These are phyloP conservation scores for Leccinellum luteum DNA, from an alignment of 768 basidiomycete genomes.

Conservation along the genomic window DNA sequence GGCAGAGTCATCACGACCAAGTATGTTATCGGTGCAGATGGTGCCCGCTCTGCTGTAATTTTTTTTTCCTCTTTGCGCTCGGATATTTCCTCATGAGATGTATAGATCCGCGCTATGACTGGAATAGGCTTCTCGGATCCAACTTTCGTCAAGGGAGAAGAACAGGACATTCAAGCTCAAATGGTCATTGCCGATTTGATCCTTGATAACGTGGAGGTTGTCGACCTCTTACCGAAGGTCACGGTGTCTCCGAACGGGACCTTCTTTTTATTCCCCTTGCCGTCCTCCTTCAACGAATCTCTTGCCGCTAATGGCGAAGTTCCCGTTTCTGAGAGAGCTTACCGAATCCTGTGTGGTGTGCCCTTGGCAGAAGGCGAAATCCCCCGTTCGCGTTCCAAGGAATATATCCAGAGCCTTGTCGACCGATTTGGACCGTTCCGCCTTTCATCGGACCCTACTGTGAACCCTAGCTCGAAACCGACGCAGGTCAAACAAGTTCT, in stretches of 20 bases:
- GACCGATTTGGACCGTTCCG: constrained; percentile 32
- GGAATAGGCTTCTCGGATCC: constrained; percentile 48
- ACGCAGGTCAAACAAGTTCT: constrained; percentile 35
- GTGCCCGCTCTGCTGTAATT: constrained; percentile 43
- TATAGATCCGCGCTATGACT: constrained; percentile 43
- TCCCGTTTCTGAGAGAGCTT: constrained; percentile 22
- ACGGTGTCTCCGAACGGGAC: constrained; percentile 29
- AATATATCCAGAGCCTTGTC: constrained; percentile 43
- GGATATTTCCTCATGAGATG: neutral
- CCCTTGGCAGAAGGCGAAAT: constrained; percentile 34
- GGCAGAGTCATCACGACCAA: constrained; percentile 42
- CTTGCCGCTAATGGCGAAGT: neutral
- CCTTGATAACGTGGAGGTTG: constrained; percentile 19
- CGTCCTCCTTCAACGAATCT: constrained; percentile 18
- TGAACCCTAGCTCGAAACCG: too few species aligned
- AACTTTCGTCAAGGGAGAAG: constrained; percentile 23
- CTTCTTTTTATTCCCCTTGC: constrained; percentile 40
- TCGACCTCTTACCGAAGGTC: constrained; percentile 7
- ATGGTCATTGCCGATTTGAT: constrained; percentile 48
- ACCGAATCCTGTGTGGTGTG: constrained; percentile 42
- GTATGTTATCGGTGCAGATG: constrained; percentile 53
- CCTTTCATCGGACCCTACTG: constrained; percentile 27
- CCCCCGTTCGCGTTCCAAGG: constrained; percentile 35
- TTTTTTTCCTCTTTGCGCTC: neutral
- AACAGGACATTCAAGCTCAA: constrained; percentile 32